A percentile compares a stretch with the other conserved stretches of the same genome.
Conservation (phyloP, 2,329 filamentous ascomycete genomes). For the Microcyclosporella mali region DNA sequence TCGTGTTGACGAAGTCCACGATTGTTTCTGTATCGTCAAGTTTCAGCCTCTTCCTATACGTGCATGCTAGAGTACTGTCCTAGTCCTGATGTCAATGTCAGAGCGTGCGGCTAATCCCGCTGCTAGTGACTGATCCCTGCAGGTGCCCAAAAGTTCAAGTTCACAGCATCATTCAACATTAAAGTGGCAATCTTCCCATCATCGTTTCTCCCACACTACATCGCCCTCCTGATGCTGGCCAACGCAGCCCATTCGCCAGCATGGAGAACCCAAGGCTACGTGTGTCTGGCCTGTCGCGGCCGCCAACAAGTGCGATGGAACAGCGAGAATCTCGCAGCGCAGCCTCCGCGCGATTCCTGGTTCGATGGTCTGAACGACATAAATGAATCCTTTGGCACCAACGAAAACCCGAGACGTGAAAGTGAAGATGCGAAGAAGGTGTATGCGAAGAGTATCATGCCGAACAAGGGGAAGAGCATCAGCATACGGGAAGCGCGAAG, state of each 20-base stretch:
- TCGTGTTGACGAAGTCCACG: no score
- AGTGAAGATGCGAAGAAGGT: no score
- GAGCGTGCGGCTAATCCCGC: background rate
- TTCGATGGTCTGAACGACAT: constrained; percentile 20
- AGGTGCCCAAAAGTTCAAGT: no score
- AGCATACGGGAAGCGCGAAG: no score
- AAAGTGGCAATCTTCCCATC: constrained; percentile 2
- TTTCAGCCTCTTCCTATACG: no score
- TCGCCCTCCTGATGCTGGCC: constrained; percentile 13
- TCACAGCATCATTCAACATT: no score
- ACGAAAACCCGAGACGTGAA: background rate
- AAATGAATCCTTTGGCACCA: constrained; percentile 11
- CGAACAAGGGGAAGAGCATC: no score
- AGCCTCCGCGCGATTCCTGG: constrained; percentile 8
- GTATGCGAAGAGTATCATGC: no score
- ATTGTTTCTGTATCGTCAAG: no score
- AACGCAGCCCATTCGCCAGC: constrained; percentile 9
- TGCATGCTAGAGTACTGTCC: no score
- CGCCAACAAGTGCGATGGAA: constrained; percentile 14
- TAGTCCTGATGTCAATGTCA: no score
- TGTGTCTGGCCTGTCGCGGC: constrained; percentile 18
- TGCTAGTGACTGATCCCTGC: background rate
- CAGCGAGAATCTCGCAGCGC: constrained; percentile 6
- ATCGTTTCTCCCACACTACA: background rate
- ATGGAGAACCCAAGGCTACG: constrained; percentile 18